Percentiles rank a stretch among this genome's conserved stretches.
Conservation (phyloP, 495 filamentous ascomycete genomes). For the Aspergillus indologenus region DNA sequence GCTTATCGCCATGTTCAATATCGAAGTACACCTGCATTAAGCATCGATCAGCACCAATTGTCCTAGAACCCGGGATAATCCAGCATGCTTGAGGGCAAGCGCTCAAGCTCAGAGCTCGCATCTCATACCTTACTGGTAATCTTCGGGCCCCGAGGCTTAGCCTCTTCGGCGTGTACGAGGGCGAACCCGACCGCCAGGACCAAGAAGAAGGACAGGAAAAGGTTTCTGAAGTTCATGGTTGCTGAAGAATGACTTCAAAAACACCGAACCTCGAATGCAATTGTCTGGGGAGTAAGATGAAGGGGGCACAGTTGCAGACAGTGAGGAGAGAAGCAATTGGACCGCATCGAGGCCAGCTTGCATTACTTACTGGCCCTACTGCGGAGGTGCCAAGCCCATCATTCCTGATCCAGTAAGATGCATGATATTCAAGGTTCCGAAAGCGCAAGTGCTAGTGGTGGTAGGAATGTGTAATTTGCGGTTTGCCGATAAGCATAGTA, state of each 20-base stretch:
- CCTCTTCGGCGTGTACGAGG: constrained; percentile 69
- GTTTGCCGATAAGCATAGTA: not conserved
- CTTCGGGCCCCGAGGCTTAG: constrained; percentile 84
- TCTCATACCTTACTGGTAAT: constrained; percentile 80
- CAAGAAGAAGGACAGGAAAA: constrained; percentile 65
- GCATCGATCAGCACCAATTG: constrained; percentile 4
- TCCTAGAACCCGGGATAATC: not conserved
- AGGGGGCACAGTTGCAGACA: constrained; percentile 11
- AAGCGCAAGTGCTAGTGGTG: too few relatives aligned
- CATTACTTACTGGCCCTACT: constrained; percentile 25
- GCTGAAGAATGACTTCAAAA: constrained; percentile 21
- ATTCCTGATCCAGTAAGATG: constrained; percentile 9
- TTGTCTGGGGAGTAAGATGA: too few relatives aligned
- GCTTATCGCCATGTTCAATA: constrained; percentile 83
- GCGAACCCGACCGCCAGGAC: constrained; percentile 62
- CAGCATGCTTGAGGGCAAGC: not conserved
- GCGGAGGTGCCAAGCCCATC: constrained; percentile 26
- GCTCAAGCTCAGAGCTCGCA: not conserved
- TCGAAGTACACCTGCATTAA: constrained; percentile 81
- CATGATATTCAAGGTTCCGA: too few relatives aligned
- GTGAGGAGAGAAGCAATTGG: constrained; percentile 13
- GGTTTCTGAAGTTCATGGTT: constrained; percentile 50
- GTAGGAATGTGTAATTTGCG: constrained; percentile 6
- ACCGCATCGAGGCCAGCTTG: constrained; percentile 41
- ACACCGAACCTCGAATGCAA: constrained; percentile 8